Base-by-base conservation (phyloP, 2,329 filamentous ascomycete species). In the Knoxdaviesia capensis region DNA sequence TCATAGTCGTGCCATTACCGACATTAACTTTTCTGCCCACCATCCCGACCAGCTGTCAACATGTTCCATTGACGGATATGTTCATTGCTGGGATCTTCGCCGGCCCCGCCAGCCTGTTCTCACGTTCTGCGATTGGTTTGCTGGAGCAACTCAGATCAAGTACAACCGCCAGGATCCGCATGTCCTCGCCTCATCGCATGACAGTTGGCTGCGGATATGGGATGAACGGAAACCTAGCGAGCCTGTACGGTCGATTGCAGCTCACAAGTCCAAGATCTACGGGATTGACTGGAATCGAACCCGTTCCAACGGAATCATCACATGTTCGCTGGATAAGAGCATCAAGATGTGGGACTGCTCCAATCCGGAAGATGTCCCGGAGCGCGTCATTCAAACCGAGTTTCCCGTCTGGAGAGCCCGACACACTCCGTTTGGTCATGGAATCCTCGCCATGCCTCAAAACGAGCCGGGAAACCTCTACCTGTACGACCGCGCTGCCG, bases 1-100 rank as follows among this genome's bases (percentile, higher is more conserved):
- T 2, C 87, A 65, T 57, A 83, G 75, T 38, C 73, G 88, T 49
- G 86, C 87, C 47, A 94, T 94, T 50, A 94, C 87, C 6, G 87
- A 94, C 55, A 86, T 94, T 57, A 94, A 94, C 57, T 94, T 94
- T 58, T 93, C 85, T 0, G 86, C 87, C 5, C 84, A 93, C 50
- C 82, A 94, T 53, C 84, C 86, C 0, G 87, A 94, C 54, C 66
- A 87, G 37, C 71, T 94, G 10, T 83, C 86, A 7, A 94, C 88
- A 0, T 94, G 86, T 56, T 82, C 85, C 4, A 83, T 94, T 31
- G 87, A 94, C 58, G 90, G 86, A 41, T 93, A 86, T 53, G 82
- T 94, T 6, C 84, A 93, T 56, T 85, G 78, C 52, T 94, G 88
- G 85, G 87, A 94, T 59, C 63, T 94, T 38, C 74, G 87, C 34